Evolutionary conservation across 352 stramenopile genomes (phyloP), one percentile per base, ranked within the genome.

Genomic region (Globisporangium barbulae): DNA sequence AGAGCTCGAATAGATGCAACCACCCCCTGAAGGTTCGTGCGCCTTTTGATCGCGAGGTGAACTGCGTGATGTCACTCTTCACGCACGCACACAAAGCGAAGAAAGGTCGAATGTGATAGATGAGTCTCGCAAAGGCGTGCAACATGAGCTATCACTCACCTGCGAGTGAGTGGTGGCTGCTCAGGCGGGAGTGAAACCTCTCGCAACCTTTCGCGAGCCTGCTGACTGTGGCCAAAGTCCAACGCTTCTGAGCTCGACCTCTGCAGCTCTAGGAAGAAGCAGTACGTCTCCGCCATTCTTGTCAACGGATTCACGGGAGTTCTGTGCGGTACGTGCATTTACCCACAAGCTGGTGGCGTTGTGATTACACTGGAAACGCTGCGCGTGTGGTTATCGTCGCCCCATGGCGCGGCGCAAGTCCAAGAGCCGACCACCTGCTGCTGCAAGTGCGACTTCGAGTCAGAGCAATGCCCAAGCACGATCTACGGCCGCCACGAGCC

Each of bases 401-500:
- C n/a, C 28, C 3, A 61, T 61, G 55, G 25, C 41, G 25, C 35
- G 56, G 7, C 28, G 56, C 19, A 62, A 45, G n/a, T 31, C 56
- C 28, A 61, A 42, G 30, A 3, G n/a, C 19, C 55, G 25, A 33
- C 3, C 13, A 9, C 9, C 54, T 15, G 39, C 54, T 48, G 22
- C 53, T 13, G 37, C 37, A 4, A 21, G 47, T n/a, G 22, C 12
- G 22, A 35, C 47, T 6, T 35, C 25, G 3, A 53, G 22, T n/a
- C 48, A n/a, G 19, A 35, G 48, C 48, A 25, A 21, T 53, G 47
- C 3, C 1, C 12, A 7, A 37, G 48, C 12, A 22, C 37, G 22
- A 8, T 9, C 21, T 37, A 15, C 22, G 9, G 15, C 35, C 1
- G 13, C 53, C 3, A 5, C 53, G 37, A 37, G 37, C 3, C 22